phyloP scores from a whole-genome alignment of 495 filamentous ascomycete species.

The Xylaria sp. region DNA sequence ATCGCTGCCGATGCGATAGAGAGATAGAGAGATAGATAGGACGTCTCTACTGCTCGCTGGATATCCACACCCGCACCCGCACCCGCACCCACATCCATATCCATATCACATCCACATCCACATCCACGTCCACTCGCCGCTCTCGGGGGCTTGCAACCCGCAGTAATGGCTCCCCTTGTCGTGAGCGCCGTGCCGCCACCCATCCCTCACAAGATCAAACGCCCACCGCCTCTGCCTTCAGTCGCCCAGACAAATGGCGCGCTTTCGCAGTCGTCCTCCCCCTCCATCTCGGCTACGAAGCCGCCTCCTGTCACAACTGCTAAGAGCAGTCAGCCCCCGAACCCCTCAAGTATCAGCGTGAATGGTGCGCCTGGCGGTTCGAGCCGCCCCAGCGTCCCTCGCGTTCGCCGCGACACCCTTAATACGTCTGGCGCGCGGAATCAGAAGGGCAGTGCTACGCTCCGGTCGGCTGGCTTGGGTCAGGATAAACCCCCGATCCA shows the following conservation, averaged over 20 bases:
- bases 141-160: constrained; percentile 26
- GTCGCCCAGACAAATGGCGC: constrained; percentile 73
- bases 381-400: constrained; percentile 54
- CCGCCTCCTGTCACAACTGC: constrained; percentile 47
- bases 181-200: constrained; percentile 60
- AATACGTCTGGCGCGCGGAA: constrained; percentile 47
- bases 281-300: constrained; percentile 68
- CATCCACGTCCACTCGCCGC: too few species aligned
- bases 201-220: constrained; percentile 72
- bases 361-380: constrained; percentile 56
- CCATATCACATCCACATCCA: too few species aligned
- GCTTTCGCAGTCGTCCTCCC: constrained; percentile 70
- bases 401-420: constrained; percentile 57
- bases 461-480: constrained; percentile 53
- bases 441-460: constrained; percentile 50
- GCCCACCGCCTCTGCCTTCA: constrained; percentile 72
- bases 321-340: constrained; percentile 50
- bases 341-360: constrained; percentile 44
- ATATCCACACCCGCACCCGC: too few species aligned
- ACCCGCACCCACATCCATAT: too few species aligned
- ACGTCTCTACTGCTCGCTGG: constrained; percentile 26
- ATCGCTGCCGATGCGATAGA: constrained; percentile 22
- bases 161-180: constrained; percentile 52
- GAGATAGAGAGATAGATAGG: too few species aligned
- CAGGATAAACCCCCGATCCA: constrained; percentile 46